phyloP scores from a whole-genome alignment of 139 green algal genomes.

The Picochlorum costavermella region DNA sequence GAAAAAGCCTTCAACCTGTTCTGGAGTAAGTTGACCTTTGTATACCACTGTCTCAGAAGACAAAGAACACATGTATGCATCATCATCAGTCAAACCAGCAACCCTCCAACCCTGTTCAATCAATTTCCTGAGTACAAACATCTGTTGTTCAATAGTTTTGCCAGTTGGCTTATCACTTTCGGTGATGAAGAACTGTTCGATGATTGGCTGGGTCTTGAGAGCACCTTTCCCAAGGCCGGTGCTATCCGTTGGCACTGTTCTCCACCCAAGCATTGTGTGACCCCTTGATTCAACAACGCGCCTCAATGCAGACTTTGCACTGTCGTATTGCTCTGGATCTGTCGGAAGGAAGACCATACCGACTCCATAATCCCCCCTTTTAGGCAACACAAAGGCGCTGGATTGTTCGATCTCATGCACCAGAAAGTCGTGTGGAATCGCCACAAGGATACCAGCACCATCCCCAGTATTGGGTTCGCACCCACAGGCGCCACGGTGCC shows the following conservation, averaged over 20 bases:
- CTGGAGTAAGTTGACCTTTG: constrained; percentile 93
- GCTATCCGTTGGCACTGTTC: constrained; percentile 78
- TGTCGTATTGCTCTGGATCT: constrained; percentile 43
- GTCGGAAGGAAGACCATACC: constrained; percentile 82
- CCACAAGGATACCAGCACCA: constrained; percentile 84
- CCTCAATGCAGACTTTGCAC: constrained; percentile 53
- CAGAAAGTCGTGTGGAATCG: constrained; percentile 86
- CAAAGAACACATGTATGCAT: constrained; percentile 89
- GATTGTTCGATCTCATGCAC: constrained; percentile 45
- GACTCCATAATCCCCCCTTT: constrained; percentile 69
- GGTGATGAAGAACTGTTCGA: constrained; percentile 86
- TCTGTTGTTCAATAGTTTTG: constrained; percentile 42
- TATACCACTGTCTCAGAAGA: constrained; percentile 86
- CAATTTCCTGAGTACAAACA: constrained; percentile 79
- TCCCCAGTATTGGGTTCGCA: constrained; percentile 90
- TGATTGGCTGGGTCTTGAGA: constrained; percentile 62
- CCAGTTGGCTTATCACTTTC: constrained; percentile 22
- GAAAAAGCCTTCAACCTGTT: constrained; percentile 77
- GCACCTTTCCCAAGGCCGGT: constrained; percentile 64
- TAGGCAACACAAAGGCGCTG: constrained; percentile 58
- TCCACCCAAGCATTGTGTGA: constrained; percentile 72
- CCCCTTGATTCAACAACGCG: constrained; percentile 48
- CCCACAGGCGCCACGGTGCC: constrained; percentile 83
- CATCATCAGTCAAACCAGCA: constrained; percentile 41
- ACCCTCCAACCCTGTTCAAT: constrained; percentile 50